A percentile compares a stretch with the other conserved stretches of the same genome.
These are phyloP conservation scores for Ophiostoma pallidulum DNA, from an alignment of 2,329 filamentous ascomycete genomes.

Conservation along the genomic window DNA sequence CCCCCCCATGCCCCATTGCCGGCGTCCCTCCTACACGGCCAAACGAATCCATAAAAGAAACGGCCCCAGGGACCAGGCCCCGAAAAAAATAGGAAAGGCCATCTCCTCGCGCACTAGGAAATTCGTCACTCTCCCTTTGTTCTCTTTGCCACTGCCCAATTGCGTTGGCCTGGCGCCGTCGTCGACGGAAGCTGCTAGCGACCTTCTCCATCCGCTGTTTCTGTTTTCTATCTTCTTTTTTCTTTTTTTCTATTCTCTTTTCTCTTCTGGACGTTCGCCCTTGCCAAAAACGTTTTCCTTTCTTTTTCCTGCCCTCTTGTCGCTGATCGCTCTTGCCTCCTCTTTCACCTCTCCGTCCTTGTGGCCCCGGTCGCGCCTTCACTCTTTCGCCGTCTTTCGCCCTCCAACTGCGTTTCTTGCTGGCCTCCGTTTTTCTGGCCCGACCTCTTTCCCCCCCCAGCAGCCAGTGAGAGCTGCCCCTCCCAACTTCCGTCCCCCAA, in stretches of 20 bases:
- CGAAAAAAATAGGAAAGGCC: too few relatives aligned
- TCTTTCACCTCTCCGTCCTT: not conserved
- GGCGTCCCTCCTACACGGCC: too few relatives aligned
- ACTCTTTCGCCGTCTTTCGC: not conserved
- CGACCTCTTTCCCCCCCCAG: not conserved
- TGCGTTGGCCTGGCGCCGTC: conserved; percentile 1
- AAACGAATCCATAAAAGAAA: not conserved
- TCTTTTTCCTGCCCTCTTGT: not conserved
- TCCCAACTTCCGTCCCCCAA: too few relatives aligned
- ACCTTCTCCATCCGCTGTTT: too few relatives aligned
- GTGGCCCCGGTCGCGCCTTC: not conserved
- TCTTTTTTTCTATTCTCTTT: not conserved
- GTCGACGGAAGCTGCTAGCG: not conserved
- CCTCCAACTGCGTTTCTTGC: too few relatives aligned
- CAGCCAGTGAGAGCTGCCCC: conserved; percentile 9
- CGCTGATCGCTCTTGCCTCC: not conserved
- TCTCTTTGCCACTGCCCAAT: conserved; percentile 6
- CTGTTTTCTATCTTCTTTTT: not conserved
- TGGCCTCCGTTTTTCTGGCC: not conserved
- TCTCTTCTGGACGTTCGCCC: not conserved
- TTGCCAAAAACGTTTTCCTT: not conserved
- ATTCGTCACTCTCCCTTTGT: not conserved
- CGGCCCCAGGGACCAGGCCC: too few relatives aligned
- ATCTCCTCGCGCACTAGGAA: not conserved
- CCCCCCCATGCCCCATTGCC: too few relatives aligned